Evolutionary conservation across 208 protist genomes (phyloP), one percentile per base, ranked within the genome.

Genomic region (Trypanosoma cruzi): DNA sequence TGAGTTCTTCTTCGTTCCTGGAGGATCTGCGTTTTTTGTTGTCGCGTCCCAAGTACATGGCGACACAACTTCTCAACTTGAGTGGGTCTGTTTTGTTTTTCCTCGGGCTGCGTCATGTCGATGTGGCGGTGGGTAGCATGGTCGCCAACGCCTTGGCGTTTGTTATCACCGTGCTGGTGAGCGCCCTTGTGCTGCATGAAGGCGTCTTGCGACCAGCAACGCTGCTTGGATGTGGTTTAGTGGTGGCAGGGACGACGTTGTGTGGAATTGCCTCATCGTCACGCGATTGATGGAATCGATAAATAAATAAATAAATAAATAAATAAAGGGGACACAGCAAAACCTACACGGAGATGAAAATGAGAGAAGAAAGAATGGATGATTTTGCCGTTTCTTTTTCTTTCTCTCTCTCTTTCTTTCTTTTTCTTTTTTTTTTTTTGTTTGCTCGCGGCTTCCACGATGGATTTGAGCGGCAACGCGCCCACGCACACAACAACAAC

Each of bases 61-160:
- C 75, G 20, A 75, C 83, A 4, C 91, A 96, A 58, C 10, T 85
- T 37, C 40, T 69, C 3, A 96, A 96, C 61, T 49, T 96, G 14
- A 75, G 73, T 26, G 91, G 88, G 0, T 94, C 88, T 1, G 82
- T 94, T 4, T 63, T 85, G 2, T 96, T 96, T 53, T 92, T 96
- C 67, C 85, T 82, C 56, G 79, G 81, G 2, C 72, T 96, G 20
- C 79, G 84, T 29, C 80, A 87, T 44, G 86, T 86, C 28, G 85
- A 93, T 59, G 91, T 96, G 10, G 91, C 84, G 2, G 79, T 94
- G 16, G 87, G 88, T 1, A 94, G 88, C 11, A 86, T 96, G 56
- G 88, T 93, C 0, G 85, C 79, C 58, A 96, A 96, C 46, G 84
- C 91, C 1, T 70, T 96, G 24, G 81, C 91, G 3, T 94, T 96